Base-by-base conservation (phyloP, 495 filamentous ascomycete genomes). In the Saxophila tyrrhenica region DNA sequence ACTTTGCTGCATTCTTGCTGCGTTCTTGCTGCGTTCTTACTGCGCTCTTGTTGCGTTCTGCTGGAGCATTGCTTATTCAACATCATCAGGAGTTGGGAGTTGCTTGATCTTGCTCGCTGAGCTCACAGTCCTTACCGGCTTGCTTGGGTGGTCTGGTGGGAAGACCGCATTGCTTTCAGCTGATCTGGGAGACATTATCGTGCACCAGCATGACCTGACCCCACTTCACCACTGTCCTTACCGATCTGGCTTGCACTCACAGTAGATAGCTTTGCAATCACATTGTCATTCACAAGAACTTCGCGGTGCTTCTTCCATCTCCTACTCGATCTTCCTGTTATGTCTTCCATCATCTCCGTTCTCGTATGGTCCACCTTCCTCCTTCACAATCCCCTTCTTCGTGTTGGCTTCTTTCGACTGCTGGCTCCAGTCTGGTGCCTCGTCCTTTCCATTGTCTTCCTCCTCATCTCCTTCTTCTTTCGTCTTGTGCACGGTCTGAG, bases 401-500 rank as follows among this genome's bases (percentile, higher is more conserved):
- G 81, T 78, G 65, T 83, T 83, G 66, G 78, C 70, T 44, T 64
- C 66, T 70, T 79, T 80, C 17, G 70, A 70, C 61, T 70, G 69
- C 66, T 69, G 63, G 32, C 69, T 75, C 78, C 79, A 84, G 24
- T 72, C 70, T 9, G 80, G 78, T 47, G 80, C 72, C 64, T 80
- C 76, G 65, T 85, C 81, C 41, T 69, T 73, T 1, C 79, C 80
- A 2, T 72, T 71, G 23, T 82, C 80, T 58, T 83, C 81, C 62
- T 75, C 72, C 57, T 74, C 68, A 56, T 81, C 78, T 0, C 75
- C 81, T 60, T 82, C 71, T 59, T 78, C 77, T 67, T 83, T 83
- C 0, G 75, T 81, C 61, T 73, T 64, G 64, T 83, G 80, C 42
- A 82, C 77, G 15, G 77, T 77, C 25, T 66, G 71, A 1, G 75